Evolutionary conservation across 768 basidiomycete genomes (phyloP), one percentile per base, ranked within the genome.

Genomic region (Auriscalpium microsporum): DNA sequence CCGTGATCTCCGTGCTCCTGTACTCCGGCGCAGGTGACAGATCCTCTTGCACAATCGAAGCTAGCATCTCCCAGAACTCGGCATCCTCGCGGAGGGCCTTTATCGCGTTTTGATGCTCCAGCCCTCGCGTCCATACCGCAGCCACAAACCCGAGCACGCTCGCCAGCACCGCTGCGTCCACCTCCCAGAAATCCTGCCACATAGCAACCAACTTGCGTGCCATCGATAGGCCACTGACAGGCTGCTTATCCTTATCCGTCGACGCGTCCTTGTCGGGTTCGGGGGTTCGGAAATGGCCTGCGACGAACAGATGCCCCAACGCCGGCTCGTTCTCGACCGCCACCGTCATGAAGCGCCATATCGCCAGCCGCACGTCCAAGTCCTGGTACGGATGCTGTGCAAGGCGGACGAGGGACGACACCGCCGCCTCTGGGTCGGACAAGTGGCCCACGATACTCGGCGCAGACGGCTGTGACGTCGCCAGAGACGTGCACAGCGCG

Each of bases 301-400:
- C 78, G 35, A 94, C 84, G 56, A 94, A 84, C 28, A 96, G 73
- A 53, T 82, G 77, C 2, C 87, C 84, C 5, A 95, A 74, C 0
- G 94, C 91, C 1, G 94, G 92, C 65, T 94, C 92, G 58, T 85
- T 86, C 62, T 90, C 84, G 13, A 94, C 82, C 1, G 89, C 85
- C 16, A 90, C 75, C 0, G 87, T 72, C 40, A 95, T 83, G 59
- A 95, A 86, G 58, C 78, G 80, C 94, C 94, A 97, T 6, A 90
- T 81, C 0, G 86, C 79, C 50, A 79, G 84, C 17, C 87, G 83
- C 35, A 90, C 75, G 8, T 76, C 65, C 17, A 84, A 73, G 45
- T 92, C 90, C 34, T 91, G 86, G 59, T 87, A 90, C 0, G 90
- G 88, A 64, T 91, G 85, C 54, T 83, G 80, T 7, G 87, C 73